Percentiles rank a stretch among this genome's conserved stretches.
Evolutionary conservation across 768 basidiomycete genomes (phyloP).

Genomic region (Boletellus ananiceps): DNA sequence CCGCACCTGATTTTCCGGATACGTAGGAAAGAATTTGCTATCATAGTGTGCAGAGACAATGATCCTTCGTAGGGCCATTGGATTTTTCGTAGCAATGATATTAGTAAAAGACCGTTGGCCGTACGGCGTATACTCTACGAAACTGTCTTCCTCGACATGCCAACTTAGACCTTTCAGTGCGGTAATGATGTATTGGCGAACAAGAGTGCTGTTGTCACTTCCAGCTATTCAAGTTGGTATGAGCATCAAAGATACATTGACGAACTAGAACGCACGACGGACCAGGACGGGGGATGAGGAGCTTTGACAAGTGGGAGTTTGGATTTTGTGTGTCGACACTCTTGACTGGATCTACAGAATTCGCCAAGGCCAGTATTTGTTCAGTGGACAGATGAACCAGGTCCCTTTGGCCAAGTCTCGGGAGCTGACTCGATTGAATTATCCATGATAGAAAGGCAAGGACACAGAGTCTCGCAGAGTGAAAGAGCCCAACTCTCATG

Average conservation of each 20-base stretch:
- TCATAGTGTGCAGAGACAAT: constrained; percentile 92
- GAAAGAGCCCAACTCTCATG: constrained; percentile 16
- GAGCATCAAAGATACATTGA: neutral
- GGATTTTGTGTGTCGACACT: constrained; percentile 65
- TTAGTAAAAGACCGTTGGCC: constrained; percentile 81
- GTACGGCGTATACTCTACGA: constrained; percentile 75
- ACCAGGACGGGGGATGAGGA: constrained; percentile 84
- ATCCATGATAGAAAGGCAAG: constrained; percentile 19
- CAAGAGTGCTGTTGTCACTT: constrained; percentile 73
- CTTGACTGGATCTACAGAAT: constrained; percentile 58
- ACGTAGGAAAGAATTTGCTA: constrained; percentile 77
- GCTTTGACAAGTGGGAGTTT: constrained; percentile 70
- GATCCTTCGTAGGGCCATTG: constrained; percentile 72
- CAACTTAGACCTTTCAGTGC: constrained; percentile 71
- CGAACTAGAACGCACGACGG: constrained; percentile 28
- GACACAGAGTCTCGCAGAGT: constrained; percentile 4
- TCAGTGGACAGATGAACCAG: constrained; percentile 43
- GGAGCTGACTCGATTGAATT: constrained; percentile 26
- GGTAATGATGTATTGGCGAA: constrained; percentile 75
- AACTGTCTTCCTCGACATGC: constrained; percentile 84
- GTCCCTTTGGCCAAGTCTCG: constrained; percentile 34
- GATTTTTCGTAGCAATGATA: constrained; percentile 92
- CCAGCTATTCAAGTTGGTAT: constrained; percentile 42
- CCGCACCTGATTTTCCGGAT: constrained; percentile 68
- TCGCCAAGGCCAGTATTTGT: constrained; percentile 48